A percentile compares a stretch with the other conserved stretches of the same genome.
Conservation (phyloP, 2,329 filamentous ascomycete genomes). For the Beauveria asiatica region DNA sequence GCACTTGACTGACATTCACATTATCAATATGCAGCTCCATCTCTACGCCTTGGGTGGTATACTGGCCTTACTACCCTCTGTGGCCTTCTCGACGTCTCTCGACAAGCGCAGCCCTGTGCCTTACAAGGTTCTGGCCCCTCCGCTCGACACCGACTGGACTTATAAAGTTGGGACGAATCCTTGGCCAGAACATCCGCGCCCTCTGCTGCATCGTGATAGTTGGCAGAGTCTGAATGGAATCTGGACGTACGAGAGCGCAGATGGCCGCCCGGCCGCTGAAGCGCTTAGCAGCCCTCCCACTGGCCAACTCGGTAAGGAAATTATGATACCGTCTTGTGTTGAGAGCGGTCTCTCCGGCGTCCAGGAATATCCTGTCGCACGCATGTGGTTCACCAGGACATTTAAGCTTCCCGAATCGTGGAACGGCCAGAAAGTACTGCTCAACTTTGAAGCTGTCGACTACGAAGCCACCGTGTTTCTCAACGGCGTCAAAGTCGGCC, state of each 20-base stretch:
- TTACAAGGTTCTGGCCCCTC: slow-evolving; percentile 28
- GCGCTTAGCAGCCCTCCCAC: slow-evolving; percentile 15
- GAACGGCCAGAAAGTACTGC: slow-evolving; percentile 34
- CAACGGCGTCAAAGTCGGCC: slow-evolving; percentile 43
- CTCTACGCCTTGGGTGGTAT: not conserved
- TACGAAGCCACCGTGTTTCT: slow-evolving; percentile 50
- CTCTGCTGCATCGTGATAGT: slow-evolving; percentile 42
- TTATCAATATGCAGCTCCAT: not conserved
- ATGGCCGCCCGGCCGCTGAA: slow-evolving; percentile 11
- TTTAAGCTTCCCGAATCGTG: slow-evolving; percentile 43
- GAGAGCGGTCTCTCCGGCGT: slow-evolving; percentile 41
- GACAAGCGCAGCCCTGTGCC: slow-evolving; percentile 13
- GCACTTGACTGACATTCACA: not conserved
- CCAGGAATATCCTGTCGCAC: slow-evolving; percentile 30
- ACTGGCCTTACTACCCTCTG: not conserved
- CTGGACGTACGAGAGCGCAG: slow-evolving; percentile 42
- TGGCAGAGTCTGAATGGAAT: slow-evolving; percentile 52
- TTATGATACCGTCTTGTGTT: slow-evolving; percentile 35
- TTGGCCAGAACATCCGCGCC: slow-evolving; percentile 50
- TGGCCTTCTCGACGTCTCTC: not conserved
- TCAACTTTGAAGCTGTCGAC: slow-evolving; percentile 53
- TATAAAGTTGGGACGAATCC: slow-evolving; percentile 39
- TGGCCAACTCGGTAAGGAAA: slow-evolving; percentile 27
- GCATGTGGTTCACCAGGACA: slow-evolving; percentile 42
- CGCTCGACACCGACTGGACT: slow-evolving; percentile 41